Percentiles rank a stretch among this genome's conserved stretches.
Evolutionary conservation across 2,329 filamentous ascomycete species (phyloP).

Genomic region (Bisporella sp.): DNA sequence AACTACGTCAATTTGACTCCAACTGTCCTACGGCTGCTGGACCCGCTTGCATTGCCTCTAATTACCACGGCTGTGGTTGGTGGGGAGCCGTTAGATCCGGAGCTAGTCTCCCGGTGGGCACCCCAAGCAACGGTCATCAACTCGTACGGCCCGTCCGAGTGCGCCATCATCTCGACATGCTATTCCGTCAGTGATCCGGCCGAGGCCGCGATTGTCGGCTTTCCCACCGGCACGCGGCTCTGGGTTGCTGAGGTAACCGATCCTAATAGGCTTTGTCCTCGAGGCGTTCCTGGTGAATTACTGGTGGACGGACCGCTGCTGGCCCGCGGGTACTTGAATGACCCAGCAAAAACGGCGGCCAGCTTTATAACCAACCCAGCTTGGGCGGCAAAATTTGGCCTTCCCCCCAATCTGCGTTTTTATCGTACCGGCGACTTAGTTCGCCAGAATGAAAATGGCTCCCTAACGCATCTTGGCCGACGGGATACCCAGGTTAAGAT

Average conservation of each 20-base stretch:
- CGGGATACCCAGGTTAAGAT: slow-evolving; percentile 60
- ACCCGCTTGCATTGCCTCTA: background rate
- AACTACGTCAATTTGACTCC: background rate
- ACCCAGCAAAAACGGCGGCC: background rate
- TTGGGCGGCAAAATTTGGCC: background rate
- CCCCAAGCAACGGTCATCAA: too few species aligned
- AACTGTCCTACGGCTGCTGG: slow-evolving; percentile 1
- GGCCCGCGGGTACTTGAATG: background rate
- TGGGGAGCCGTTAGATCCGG: too few species aligned
- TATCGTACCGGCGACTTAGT: slow-evolving; percentile 20
- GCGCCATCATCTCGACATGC: too few species aligned
- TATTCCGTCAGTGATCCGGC: too few species aligned
- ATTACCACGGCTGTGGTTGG: background rate
- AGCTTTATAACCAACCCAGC: background rate
- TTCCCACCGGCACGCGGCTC: background rate
- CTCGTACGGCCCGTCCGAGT: too few species aligned
- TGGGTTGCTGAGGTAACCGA: background rate
- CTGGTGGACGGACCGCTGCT: background rate
- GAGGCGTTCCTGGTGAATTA: background rate
- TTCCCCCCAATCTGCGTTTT: background rate
- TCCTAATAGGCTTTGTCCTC: background rate
- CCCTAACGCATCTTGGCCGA: slow-evolving; percentile 54
- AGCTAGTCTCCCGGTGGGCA: too few species aligned
- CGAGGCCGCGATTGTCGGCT: background rate
- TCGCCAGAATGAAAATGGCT: slow-evolving; percentile 47